Base-by-base conservation (phyloP, 805 yeast species). In the Sugiyamaella chiloensis region DNA sequence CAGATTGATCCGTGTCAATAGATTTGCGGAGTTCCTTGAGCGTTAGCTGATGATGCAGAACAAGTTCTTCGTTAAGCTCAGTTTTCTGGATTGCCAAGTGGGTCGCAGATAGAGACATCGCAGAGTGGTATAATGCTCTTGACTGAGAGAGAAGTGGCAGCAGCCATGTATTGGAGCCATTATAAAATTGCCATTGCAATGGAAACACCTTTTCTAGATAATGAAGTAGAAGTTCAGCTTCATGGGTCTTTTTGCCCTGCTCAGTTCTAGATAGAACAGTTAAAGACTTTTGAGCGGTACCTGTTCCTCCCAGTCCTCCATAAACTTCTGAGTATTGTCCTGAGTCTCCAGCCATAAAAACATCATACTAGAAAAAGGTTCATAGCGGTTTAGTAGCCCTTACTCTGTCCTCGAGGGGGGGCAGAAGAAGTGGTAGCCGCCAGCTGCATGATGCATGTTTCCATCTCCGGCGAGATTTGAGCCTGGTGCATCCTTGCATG, bases 171-270 rank as follows among this genome's bases (percentile, higher is more conserved):
- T 26, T 27, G 29, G 32, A n/a, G 5, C 50, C 49, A 14, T 17
- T 31, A 41, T 46, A 46, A 42, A 23, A 46, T 29, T 44, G 49
- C 50, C 50, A 44, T 41, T 46, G 50, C 8, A 46, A 21, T 12
- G 49, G 49, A 29, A 44, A 44, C 6, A 44, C 34, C 8, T 37
- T 14, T 16, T 44, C 21, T 27, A 46, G 39, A 27, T 46, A 46
- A 24, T 41, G 36, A 5, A 46, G 16, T 9, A 46, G 17, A 16
- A 46, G 27, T 39, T 46, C 40, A 5, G 26, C 50, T 19, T 46
- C 50, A 9, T n/a, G 46, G 14, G 14, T n/a, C 14, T 31, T 26
- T 26, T 26, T 26, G 29, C 36, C n/a, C 14, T 17, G 19, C 14
- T 31, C 36, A 11, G n/a, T 7, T 11, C 14, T 31, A 6, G 19